Conservation (phyloP, 345 rosid genomes). For the Gossypium raimondii region DNA sequence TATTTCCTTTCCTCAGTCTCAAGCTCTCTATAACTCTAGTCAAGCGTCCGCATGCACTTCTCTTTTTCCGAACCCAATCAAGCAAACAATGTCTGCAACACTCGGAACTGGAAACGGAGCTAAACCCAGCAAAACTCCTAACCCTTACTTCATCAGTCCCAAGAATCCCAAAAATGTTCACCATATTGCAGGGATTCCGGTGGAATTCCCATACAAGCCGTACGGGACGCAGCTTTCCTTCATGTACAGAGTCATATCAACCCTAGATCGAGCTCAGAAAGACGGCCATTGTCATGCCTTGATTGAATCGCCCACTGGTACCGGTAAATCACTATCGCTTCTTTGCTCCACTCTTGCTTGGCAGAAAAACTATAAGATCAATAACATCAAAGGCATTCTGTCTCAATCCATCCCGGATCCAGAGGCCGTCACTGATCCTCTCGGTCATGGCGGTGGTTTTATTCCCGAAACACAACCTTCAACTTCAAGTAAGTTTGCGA, state of each 20-base stretch:
- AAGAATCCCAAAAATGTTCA: conserved; percentile 36
- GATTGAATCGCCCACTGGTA: conserved; percentile 97
- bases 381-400: conserved; percentile 34
- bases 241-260: conserved; percentile 88
- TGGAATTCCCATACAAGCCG: conserved; percentile 87
- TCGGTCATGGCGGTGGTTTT: conserved; percentile 83
- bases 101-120: neutral
- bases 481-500: conserved; percentile 46
- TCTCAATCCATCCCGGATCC: conserved; percentile 54
- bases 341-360: conserved; percentile 92
- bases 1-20: neutral
- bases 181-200: conserved; percentile 70
- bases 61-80: neutral
- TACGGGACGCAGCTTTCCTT: conserved; percentile 93
- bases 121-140: neutral
- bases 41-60: neutral
- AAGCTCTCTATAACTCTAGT: neutral
- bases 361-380: conserved; percentile 58
- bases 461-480: conserved; percentile 75
- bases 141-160: neutral
- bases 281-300: conserved; percentile 87
- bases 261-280: conserved; percentile 82
- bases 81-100: neutral
- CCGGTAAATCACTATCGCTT: conserved; percentile 94
- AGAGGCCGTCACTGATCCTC: conserved; percentile 72